These are phyloP conservation scores for Heliamphora pulchella DNA, from an alignment of 179 eudicot genomes.

Conservation along the genomic window DNA sequence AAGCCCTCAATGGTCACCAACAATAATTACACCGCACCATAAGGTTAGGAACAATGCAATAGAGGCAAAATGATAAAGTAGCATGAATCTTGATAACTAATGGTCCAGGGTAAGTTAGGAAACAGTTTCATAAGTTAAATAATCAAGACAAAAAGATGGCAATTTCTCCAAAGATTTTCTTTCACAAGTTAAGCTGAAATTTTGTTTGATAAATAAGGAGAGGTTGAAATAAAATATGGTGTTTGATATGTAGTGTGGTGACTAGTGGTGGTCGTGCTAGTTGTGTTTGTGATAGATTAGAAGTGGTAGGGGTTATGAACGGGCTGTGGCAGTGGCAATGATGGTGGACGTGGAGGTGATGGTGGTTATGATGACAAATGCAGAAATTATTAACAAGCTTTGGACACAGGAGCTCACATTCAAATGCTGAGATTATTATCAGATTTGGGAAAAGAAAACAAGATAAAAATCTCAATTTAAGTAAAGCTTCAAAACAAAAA, in stretches of 20 bases:
- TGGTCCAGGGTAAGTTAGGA: neutral
- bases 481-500: neutral
- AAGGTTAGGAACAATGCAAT: neutral
- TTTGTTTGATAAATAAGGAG: no score
- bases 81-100: neutral
- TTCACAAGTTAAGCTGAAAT: no score
- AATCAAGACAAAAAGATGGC: neutral
- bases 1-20: neutral
- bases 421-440: neutral
- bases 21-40: neutral
- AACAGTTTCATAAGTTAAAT: neutral
- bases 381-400: neutral
- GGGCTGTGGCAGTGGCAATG: no score
- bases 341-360: no score
- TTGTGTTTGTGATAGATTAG: no score
- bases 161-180: neutral
- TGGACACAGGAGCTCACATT: neutral
- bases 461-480: neutral
- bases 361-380: no score
- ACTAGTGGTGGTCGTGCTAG: no score
- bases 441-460: neutral
- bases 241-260: no score
- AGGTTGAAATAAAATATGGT: no score
- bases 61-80: neutral
- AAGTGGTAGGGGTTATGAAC: no score